These are phyloP conservation scores for Castanea mollissima DNA, from an alignment of 306 rosid genomes.

Conservation along the genomic window DNA sequence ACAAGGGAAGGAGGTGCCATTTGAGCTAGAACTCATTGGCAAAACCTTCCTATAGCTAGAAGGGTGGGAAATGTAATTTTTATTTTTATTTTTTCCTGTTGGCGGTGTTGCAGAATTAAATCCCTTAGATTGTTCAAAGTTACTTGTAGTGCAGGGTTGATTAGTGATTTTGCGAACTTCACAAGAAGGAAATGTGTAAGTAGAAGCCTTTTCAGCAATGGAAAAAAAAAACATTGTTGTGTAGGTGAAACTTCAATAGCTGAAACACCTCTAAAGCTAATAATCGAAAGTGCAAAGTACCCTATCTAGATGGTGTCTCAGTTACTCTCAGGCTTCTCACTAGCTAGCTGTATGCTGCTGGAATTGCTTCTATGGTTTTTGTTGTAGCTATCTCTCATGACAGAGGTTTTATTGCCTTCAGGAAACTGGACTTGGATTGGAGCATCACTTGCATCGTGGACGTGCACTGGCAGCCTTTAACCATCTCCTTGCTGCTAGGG, in stretches of 20 bases:
- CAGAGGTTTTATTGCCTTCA: slow-evolving; percentile 35
- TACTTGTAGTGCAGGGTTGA: background rate
- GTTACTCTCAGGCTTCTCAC: slow-evolving; percentile 5
- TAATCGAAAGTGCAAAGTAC: background rate
- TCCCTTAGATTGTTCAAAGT: background rate
- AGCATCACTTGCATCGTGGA: slow-evolving; percentile 94
- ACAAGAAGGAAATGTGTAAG: background rate
- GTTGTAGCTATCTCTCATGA: slow-evolving; percentile 13
- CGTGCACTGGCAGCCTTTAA: slow-evolving; percentile 86
- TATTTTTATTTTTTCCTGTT: background rate
- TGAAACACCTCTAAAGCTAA: background rate
- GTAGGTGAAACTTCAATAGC: background rate
- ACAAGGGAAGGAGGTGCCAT: too few relatives aligned
- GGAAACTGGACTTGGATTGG: slow-evolving; percentile 84
- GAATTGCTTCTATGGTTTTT: slow-evolving; percentile 11
- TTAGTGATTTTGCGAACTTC: background rate
- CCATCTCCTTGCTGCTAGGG: slow-evolving; percentile 66
- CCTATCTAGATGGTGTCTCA: background rate
- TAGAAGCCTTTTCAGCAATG: background rate
- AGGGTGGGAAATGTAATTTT: background rate
- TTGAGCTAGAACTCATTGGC: background rate
- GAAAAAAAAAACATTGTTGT: background rate
- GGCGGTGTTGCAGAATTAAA: background rate
- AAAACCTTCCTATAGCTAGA: background rate
- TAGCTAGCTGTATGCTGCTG: background rate